Evolutionary conservation across 441 rosid genomes (phyloP), one percentile per base, ranked within the genome.

Genomic region (Gossypium schwendimanii): DNA sequence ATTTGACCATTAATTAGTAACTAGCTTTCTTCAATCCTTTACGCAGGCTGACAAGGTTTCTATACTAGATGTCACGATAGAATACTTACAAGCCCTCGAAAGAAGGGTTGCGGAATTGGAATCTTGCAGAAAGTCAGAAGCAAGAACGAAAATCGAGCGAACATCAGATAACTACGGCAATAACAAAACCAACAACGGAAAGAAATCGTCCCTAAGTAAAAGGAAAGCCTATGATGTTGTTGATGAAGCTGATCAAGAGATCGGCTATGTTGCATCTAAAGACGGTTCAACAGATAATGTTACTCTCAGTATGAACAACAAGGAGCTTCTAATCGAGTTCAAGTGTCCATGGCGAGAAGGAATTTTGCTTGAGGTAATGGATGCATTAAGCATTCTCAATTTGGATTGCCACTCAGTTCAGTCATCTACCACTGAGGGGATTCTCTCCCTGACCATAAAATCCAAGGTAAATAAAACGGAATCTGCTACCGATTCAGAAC

Each of bases 301-400:
- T 73, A 77, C 76, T 10, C 86, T 95, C 33, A 76, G 76, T 75
- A 74, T 79, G 44, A 83, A 77, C 11, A 91, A 85, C 14, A 80
- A 79, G 59, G 88, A 87, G 60, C 88, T 88, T 74, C 54, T 81
- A 64, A 88, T 95, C 6, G 92, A 91, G 80, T 80, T 95, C 50
- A 82, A 82, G 73, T 90, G 98, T 78, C 78, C 82, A 18, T 95
- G 90, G 95, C 86, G 86, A 78, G 98, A 95, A 72, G 95, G 98
- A 31, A 68, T 91, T 54, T 78, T 95, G 81, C 87, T 93, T 1
- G 92, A 91, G 85, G 83, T 91, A 61, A 84, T 95, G 86, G 93
- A 84, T 72, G 88, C 78, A 15, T 75, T 82, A 26, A 85, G 87
- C 81, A 81, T 76, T 78, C 88, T 91, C 70, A 80, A 80, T 69